phyloP scores from a whole-genome alignment of 352 stramenopile genomes.

The Hyaloperonospora brassicae region DNA sequence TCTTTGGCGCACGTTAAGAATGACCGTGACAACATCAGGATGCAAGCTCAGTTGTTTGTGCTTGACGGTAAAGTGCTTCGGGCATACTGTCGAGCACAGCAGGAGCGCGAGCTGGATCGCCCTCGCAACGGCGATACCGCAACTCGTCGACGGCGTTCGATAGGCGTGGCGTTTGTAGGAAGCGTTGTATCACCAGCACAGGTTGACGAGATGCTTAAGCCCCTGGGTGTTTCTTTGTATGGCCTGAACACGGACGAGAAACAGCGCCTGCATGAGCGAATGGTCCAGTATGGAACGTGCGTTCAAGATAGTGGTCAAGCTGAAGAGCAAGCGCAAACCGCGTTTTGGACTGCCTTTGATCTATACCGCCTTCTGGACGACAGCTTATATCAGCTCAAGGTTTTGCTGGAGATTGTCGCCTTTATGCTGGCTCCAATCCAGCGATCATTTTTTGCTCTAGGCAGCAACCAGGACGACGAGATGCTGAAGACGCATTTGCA shows the following conservation, averaged over 20 bases:
- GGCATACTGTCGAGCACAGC: constrained; percentile 47
- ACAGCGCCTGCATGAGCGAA: constrained; percentile 35
- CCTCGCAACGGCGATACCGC: constrained; percentile 15
- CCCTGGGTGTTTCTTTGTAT: constrained; percentile 57
- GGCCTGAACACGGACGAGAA: constrained; percentile 58
- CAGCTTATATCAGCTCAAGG: constrained; percentile 62
- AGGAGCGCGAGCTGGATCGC: constrained; percentile 30
- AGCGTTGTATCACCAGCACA: constrained; percentile 29
- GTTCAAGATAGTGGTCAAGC: constrained; percentile 36
- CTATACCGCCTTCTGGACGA: constrained; percentile 67
- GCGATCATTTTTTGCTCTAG: constrained; percentile 59
- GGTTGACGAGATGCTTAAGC: constrained; percentile 46
- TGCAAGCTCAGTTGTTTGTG: constrained; percentile 56
- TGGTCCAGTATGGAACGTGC: constrained; percentile 45
- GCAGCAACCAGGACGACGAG: constrained; percentile 65
- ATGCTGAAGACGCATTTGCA: constrained; percentile 35
- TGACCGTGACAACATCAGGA: constrained; percentile 59
- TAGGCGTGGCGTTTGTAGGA: constrained; percentile 16
- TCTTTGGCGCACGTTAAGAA: constrained; percentile 71
- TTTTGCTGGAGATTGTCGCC: constrained; percentile 57
- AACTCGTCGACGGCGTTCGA: constrained; percentile 18
- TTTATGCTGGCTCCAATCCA: constrained; percentile 62
- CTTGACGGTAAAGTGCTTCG: constrained; percentile 57
- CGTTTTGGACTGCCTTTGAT: constrained; percentile 63
- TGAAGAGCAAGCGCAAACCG: constrained; percentile 43